Conservation (phyloP, 192 early-diverging fungal species). For the Coemansia sp. region DNA sequence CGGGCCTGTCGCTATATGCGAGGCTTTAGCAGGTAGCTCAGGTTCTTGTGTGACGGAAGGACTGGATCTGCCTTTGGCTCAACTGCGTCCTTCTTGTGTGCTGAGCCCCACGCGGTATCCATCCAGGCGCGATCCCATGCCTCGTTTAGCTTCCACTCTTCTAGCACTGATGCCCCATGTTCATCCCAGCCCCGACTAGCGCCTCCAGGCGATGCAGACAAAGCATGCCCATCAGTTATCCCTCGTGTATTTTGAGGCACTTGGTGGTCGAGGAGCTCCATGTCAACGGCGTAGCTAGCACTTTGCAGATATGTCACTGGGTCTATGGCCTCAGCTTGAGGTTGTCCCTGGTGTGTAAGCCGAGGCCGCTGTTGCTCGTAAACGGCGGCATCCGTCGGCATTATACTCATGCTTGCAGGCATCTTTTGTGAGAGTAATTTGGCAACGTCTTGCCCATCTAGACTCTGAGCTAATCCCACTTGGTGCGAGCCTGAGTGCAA, state of each 20-base stretch:
- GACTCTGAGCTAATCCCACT: constrained; percentile 65
- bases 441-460: constrained; percentile 39
- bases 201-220: constrained; percentile 19
- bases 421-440: constrained; percentile 39
- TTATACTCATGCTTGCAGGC: constrained; percentile 41
- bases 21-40: constrained; percentile 51
- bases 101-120: constrained; percentile 46
- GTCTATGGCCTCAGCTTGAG: constrained; percentile 12
- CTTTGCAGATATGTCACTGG: constrained; percentile 45
- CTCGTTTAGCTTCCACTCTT: constrained; percentile 56
- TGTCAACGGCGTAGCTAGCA: constrained; percentile 41
- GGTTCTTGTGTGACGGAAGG: constrained; percentile 43
- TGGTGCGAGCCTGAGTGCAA: constrained; percentile 82
- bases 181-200: constrained; percentile 38
- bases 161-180: constrained; percentile 45
- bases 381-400: neutral
- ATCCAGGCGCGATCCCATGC: constrained; percentile 56
- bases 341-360: constrained; percentile 10
- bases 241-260: constrained; percentile 16
- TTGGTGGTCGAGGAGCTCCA: constrained; percentile 34
- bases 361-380: neutral
- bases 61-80: constrained; percentile 26
- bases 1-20: constrained; percentile 26
- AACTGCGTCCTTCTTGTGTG: constrained; percentile 20
- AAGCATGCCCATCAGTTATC: neutral